These are phyloP conservation scores for Clonostachys rosea DNA, from an alignment of 2,329 filamentous ascomycete species.

Conservation along the genomic window DNA sequence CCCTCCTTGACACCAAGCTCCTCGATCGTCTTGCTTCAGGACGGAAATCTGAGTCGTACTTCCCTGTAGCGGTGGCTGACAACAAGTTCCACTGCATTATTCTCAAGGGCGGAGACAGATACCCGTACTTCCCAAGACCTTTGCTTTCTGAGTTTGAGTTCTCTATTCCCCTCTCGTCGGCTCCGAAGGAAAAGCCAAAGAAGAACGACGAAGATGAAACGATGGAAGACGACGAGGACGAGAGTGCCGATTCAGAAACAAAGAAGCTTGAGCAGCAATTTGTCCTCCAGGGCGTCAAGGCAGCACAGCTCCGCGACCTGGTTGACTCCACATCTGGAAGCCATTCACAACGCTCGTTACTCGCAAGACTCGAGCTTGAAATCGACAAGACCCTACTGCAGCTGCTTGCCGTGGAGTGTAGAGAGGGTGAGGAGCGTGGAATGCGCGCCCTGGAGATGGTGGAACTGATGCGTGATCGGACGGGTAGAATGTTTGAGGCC, in stretches of 20 bases:
- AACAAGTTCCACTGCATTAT: constrained; percentile 98
- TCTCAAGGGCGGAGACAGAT: constrained; percentile 88
- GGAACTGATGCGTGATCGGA: constrained; percentile 75
- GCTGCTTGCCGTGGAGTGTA: constrained; percentile 83
- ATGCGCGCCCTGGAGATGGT: constrained; percentile 96
- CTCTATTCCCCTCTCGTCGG: constrained; percentile 69
- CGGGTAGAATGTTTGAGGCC: constrained; percentile 86
- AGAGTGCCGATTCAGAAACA: constrained; percentile 26
- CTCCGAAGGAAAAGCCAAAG: constrained; percentile 26
- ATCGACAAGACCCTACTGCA: constrained; percentile 89
- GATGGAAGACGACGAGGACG: constrained; percentile 21
- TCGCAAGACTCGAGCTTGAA: constrained; percentile 72
- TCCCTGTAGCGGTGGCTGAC: constrained; percentile 89
- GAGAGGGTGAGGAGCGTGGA: constrained; percentile 85
- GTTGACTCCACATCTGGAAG: constrained; percentile 57
- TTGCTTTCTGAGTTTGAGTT: constrained; percentile 93
- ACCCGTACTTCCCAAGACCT: constrained; percentile 88
- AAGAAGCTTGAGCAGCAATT: constrained; percentile 74
- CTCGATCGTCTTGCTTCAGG: constrained; percentile 79
- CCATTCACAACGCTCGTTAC: constrained; percentile 58
- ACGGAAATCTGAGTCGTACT: constrained; percentile 85
- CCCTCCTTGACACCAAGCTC: constrained; percentile 82
- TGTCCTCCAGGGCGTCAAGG: constrained; percentile 67
- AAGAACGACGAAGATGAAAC: constrained; percentile 21
- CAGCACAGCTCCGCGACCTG: constrained; percentile 72